A percentile compares a stretch with the other conserved stretches of the same genome.
Evolutionary conservation across 2,329 filamentous ascomycete genomes (phyloP).

Genomic region (Aspergillus calidoustus): DNA sequence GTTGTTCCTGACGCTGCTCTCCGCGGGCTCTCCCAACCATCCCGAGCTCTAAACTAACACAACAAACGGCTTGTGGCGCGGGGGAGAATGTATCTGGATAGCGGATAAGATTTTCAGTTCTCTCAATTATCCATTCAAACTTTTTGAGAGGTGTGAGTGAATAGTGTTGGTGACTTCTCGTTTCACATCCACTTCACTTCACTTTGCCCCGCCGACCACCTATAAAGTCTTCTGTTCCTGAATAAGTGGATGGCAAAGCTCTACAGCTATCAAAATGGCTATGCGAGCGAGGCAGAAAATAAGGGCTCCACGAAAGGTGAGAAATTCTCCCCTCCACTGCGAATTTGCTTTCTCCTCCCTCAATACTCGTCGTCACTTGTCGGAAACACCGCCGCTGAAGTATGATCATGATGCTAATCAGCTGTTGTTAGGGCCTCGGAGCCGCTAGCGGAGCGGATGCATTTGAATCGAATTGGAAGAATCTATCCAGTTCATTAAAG

Average conservation of each 20-base stretch:
- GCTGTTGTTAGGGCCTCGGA: slow-evolving; percentile 55
- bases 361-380: neutral
- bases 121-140: neutral
- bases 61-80: neutral
- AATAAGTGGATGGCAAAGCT: slow-evolving; percentile 18
- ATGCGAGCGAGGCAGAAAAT: slow-evolving; percentile 67
- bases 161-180: slow-evolving; percentile 1
- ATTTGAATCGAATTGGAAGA: slow-evolving; percentile 84
- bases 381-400: neutral
- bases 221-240: neutral
- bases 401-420: slow-evolving; percentile 6
- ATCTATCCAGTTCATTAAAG: slow-evolving; percentile 73
- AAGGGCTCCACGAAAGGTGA: slow-evolving; percentile 68
- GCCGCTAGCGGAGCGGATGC: slow-evolving; percentile 65
- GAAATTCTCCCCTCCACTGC: slow-evolving; percentile 37
- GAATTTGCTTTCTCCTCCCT: neutral
- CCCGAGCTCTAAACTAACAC: neutral
- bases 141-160: neutral
- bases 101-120: neutral
- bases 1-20: slow-evolving; percentile 30
- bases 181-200: slow-evolving; percentile 18
- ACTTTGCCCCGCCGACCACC: slow-evolving; percentile 12
- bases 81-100: neutral
- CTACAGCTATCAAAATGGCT: slow-evolving; percentile 46
- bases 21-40: slow-evolving; percentile 22